Evolutionary conservation across 116 monocot genomes (phyloP).

Genomic region (Dioscorea cayenensis): DNA sequence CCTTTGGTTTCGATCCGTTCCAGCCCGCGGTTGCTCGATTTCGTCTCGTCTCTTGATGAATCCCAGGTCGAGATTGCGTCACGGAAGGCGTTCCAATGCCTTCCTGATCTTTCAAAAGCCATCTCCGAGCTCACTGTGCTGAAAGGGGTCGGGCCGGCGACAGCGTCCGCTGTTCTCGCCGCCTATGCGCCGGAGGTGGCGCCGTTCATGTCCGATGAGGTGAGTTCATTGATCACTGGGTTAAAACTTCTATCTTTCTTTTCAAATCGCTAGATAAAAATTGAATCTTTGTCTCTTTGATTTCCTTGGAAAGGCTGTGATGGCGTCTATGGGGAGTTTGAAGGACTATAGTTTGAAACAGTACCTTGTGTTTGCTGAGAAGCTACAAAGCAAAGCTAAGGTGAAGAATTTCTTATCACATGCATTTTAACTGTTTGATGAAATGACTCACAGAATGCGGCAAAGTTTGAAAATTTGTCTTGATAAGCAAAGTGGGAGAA

Average conservation of each 20-base stretch:
- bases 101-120: slow-evolving; percentile 68
- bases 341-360: slow-evolving; percentile 90
- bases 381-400: slow-evolving; percentile 70
- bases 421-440: not conserved
- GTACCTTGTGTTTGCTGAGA: slow-evolving; percentile 63
- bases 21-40: slow-evolving; percentile 73
- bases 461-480: too few relatives aligned
- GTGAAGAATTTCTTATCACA: slow-evolving; percentile 13
- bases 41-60: slow-evolving; percentile 51
- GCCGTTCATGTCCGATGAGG: slow-evolving; percentile 98
- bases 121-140: slow-evolving; percentile 58
- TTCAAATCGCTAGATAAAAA: not conserved
- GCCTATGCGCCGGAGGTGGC: slow-evolving; percentile 79
- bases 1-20: not conserved
- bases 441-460: not conserved
- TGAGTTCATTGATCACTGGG: not conserved
- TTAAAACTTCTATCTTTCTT: too few relatives aligned
- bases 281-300: slow-evolving; percentile 1
- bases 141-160: slow-evolving; percentile 90
- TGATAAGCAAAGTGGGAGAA: too few relatives aligned
- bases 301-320: slow-evolving; percentile 52
- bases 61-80: slow-evolving; percentile 57
- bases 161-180: slow-evolving; percentile 83
- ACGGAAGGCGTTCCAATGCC: slow-evolving; percentile 44
- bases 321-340: slow-evolving; percentile 53